Evolutionary conservation across 2,329 filamentous ascomycete species (phyloP).

Genomic region (Diplodia scrobiculata): DNA sequence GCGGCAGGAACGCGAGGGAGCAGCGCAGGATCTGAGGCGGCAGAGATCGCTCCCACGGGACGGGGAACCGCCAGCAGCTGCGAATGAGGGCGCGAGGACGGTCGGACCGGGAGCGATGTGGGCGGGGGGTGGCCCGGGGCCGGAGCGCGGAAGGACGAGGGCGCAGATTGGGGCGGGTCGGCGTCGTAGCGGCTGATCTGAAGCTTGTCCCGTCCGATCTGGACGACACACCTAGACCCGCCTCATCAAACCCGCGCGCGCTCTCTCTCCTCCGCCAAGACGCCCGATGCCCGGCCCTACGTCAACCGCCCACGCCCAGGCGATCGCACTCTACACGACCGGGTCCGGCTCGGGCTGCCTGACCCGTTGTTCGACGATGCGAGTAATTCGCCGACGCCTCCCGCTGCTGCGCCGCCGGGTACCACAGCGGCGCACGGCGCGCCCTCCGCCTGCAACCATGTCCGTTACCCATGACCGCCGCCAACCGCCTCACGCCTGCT

Average conservation of each 20-base stretch:
- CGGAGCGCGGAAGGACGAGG: not conserved
- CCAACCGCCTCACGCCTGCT: not conserved
- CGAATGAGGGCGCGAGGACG: not conserved
- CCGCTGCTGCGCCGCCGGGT: slow-evolving; percentile 4
- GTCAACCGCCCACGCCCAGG: not conserved
- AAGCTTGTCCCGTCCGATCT: not conserved
- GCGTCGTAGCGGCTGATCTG: not conserved
- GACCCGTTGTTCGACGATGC: not conserved
- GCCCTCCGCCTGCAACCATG: not conserved
- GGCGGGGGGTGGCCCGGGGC: not conserved
- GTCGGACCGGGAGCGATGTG: not conserved
- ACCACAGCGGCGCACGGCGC: not conserved
- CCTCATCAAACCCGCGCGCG: too few relatives aligned
- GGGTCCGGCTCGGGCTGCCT: not conserved
- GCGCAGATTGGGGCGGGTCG: not conserved
- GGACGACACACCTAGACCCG: not conserved
- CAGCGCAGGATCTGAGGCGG: not conserved
- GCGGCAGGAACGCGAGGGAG: not conserved
- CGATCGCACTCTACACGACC: not conserved
- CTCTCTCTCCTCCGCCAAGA: too few relatives aligned
- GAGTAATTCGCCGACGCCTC: not conserved
- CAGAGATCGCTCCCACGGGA: not conserved
- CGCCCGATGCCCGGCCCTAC: not conserved
- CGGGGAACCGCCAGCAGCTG: not conserved
- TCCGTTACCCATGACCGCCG: slow-evolving; percentile 10